A percentile compares a stretch with the other conserved stretches of the same genome.
Conservation (phyloP, 2,329 filamentous ascomycete species). For the Xylariaceae sp. region DNA sequence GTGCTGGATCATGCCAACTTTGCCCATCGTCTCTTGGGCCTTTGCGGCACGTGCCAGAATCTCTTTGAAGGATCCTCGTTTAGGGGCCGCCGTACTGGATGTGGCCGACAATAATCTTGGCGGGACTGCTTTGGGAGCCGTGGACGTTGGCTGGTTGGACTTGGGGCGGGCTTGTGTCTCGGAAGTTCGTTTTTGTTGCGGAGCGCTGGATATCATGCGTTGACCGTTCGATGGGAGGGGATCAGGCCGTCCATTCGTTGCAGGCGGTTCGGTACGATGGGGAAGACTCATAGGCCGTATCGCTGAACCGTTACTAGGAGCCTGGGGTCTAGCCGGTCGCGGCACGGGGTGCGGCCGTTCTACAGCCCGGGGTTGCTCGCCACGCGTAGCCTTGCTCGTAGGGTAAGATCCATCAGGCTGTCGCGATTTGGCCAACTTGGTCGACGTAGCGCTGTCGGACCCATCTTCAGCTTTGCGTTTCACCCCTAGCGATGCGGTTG, state of each 20-base stretch:
- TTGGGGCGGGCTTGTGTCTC: slow-evolving; percentile 20
- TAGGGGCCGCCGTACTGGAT: slow-evolving; percentile 39
- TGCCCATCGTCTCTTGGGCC: slow-evolving; percentile 55
- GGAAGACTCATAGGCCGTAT: slow-evolving; percentile 26
- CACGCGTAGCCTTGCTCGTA: slow-evolving; percentile 24
- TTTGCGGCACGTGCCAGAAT: slow-evolving; percentile 68
- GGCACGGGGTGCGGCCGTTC: slow-evolving; percentile 21
- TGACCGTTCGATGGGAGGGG: slow-evolving; percentile 19
- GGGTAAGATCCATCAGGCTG: slow-evolving; percentile 27
- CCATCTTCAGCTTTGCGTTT: slow-evolving; percentile 58
- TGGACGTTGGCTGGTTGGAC: slow-evolving; percentile 13
- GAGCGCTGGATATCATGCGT: slow-evolving; percentile 2
- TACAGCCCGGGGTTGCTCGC: slow-evolving; percentile 19
- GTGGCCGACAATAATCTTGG: slow-evolving; percentile 27
- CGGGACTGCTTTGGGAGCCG: slow-evolving; percentile 20
- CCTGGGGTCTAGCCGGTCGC: no score
- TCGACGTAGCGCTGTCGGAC: slow-evolving; percentile 21
- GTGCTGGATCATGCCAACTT: slow-evolving; percentile 67
- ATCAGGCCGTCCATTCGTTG: slow-evolving; percentile 21
- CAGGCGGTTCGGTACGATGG: slow-evolving; percentile 23
- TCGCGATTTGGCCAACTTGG: slow-evolving; percentile 25
- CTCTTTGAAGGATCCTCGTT: slow-evolving; percentile 70
- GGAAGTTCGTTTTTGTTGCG: slow-evolving; percentile 18
- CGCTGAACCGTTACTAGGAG: no score
- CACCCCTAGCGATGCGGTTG: slow-evolving; percentile 29